Evolutionary conservation across 2,329 filamentous ascomycete genomes (phyloP).

Genomic region (Camptophora hylomeconis): DNA sequence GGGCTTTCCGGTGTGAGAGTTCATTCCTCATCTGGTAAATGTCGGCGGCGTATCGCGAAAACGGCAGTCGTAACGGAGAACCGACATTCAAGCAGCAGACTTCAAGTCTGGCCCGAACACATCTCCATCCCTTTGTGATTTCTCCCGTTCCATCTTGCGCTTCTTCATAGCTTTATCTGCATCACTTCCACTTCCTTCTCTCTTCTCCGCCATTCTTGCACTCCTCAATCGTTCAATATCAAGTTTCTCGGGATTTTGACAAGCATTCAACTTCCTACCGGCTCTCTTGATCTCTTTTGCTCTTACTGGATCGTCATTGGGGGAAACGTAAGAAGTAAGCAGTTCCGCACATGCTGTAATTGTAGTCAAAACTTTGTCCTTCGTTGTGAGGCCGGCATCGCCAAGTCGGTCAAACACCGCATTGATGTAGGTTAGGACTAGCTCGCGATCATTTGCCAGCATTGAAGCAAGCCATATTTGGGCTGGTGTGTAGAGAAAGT

Average conservation of each 20-base stretch:
- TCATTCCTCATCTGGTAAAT: too few relatives aligned
- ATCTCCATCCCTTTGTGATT: conserved; percentile 18
- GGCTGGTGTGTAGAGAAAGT: conserved; percentile 88
- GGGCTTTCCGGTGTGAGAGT: too few relatives aligned
- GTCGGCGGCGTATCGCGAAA: too few relatives aligned
- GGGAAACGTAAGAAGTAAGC: conserved; percentile 26
- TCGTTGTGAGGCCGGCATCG: conserved; percentile 2
- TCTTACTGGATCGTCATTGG: conserved; percentile 24
- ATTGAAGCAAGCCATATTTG: conserved; percentile 85
- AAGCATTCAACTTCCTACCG: conserved; percentile 36
- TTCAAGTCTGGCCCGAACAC: conserved; percentile 21
- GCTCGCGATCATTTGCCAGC: conserved; percentile 52
- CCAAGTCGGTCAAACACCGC: conserved; percentile 1
- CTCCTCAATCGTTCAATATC: conserved; percentile 25
- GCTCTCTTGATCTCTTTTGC: conserved; percentile 32
- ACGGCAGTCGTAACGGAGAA: too few relatives aligned
- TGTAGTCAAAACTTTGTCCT: conserved; percentile 21
- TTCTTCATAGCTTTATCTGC: conserved; percentile 21
- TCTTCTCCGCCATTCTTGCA: conserved; percentile 25
- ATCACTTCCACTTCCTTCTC: conserved; percentile 22
- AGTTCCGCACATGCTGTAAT: conserved; percentile 26
- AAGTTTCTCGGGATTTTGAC: conserved; percentile 35
- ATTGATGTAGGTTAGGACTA: conserved; percentile 32
- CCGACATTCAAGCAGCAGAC: conserved; percentile 5
- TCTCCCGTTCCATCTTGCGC: conserved; percentile 19